Evolutionary conservation across 805 yeast species (phyloP).

Genomic region (Kluyveromyces nonfermentans): DNA sequence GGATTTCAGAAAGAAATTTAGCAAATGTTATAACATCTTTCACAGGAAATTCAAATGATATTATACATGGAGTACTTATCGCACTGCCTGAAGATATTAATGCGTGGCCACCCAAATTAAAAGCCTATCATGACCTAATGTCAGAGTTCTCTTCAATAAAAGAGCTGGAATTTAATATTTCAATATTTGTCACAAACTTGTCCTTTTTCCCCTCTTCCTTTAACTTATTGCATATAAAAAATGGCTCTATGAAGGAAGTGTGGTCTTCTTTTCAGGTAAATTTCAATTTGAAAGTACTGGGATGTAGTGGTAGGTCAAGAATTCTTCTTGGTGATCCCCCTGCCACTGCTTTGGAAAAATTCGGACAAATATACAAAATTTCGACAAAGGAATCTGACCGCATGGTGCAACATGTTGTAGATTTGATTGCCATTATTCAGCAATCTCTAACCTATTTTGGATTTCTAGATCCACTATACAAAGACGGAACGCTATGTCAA

Average conservation of each 20-base stretch:
- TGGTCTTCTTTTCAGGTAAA: conserved; percentile 60
- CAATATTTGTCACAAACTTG: conserved; percentile 72
- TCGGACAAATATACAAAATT: conserved; percentile 62
- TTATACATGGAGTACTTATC: conserved; percentile 51
- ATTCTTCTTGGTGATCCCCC: conserved; percentile 62
- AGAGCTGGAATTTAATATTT: conserved; percentile 42
- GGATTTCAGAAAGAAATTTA: conserved; percentile 68
- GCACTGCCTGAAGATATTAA: conserved; percentile 33
- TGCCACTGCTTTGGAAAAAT: conserved; percentile 73
- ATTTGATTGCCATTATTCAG: conserved; percentile 67
- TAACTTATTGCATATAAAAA: conserved; percentile 59
- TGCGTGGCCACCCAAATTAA: conserved; percentile 36
- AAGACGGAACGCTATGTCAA: conserved; percentile 80
- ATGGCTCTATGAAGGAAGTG: conserved; percentile 43
- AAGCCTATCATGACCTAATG: conserved; percentile 56
- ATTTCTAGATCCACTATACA: conserved; percentile 53
- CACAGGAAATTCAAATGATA: conserved; percentile 73
- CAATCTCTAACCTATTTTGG: conserved; percentile 70
- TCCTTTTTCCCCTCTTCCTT: conserved; percentile 69
- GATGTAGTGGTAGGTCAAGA: conserved; percentile 82
- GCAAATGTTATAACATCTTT: conserved; percentile 67
- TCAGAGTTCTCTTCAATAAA: conserved; percentile 60
- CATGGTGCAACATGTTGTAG: conserved; percentile 35
- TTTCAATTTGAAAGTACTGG: conserved; percentile 63
- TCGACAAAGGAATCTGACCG: conserved; percentile 1